These are phyloP conservation scores for Misopates orontium DNA, from an alignment of 257 asterid species.

Conservation along the genomic window DNA sequence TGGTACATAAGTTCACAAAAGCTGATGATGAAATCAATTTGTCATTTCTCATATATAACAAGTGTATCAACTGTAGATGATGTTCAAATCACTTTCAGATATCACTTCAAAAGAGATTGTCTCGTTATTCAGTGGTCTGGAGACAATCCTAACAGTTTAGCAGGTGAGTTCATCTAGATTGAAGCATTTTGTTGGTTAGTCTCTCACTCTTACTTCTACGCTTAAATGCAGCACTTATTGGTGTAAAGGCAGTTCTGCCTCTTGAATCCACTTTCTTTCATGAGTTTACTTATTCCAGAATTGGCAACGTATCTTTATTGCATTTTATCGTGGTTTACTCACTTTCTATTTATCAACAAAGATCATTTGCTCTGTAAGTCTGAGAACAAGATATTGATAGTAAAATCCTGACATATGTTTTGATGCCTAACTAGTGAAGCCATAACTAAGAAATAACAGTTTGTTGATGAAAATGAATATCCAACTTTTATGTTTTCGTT, in stretches of 20 bases:
- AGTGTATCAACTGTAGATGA: slow-evolving; percentile 3
- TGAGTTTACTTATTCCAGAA: background rate
- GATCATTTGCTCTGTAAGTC: too few relatives aligned
- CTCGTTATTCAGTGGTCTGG: slow-evolving; percentile 62
- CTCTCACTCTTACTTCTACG: background rate
- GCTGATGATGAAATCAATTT: background rate
- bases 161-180: slow-evolving; percentile 38
- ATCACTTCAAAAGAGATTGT: slow-evolving; percentile 45
- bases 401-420: too few relatives aligned
- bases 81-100: slow-evolving; percentile 41
- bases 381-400: too few relatives aligned
- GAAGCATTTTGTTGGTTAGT: background rate
- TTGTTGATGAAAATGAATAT: too few relatives aligned
- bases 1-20: too few relatives aligned
- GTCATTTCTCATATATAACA: background rate
- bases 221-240: background rate
- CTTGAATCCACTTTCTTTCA: background rate
- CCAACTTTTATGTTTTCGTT: too few relatives aligned
- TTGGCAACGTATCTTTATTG: background rate
- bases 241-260: background rate
- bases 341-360: too few relatives aligned
- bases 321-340: background rate
- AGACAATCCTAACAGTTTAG: slow-evolving; percentile 72
- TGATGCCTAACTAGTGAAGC: too few relatives aligned
- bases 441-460: too few relatives aligned